Evolutionary conservation across 495 filamentous ascomycete species (phyloP).

Genomic region (Bacidia rubella): DNA sequence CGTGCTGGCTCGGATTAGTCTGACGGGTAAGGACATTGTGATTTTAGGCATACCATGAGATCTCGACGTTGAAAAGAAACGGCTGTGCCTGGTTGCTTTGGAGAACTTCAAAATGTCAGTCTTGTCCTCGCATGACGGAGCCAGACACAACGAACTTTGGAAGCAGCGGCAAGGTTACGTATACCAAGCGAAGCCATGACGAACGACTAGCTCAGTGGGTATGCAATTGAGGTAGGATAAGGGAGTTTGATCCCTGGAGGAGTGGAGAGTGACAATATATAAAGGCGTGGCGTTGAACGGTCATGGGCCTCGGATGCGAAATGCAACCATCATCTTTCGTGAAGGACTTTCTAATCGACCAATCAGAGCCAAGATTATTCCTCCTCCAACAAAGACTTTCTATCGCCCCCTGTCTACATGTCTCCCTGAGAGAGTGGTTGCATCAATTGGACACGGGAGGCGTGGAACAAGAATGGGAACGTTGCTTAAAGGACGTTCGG

Average conservation of each 20-base stretch:
- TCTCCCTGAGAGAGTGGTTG: too few relatives aligned
- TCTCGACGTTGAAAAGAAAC: constrained; percentile 74
- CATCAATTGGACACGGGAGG: too few relatives aligned
- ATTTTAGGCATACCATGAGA: constrained; percentile 55
- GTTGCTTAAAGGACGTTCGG: too few relatives aligned
- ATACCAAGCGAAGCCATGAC: constrained; percentile 44
- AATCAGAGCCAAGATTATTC: constrained; percentile 4
- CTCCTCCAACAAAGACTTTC: neutral
- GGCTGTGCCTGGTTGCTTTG: constrained; percentile 35
- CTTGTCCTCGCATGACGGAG: constrained; percentile 13
- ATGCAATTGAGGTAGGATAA: neutral
- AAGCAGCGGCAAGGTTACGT: constrained; percentile 45
- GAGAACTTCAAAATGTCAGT: constrained; percentile 28
- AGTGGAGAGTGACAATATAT: neutral
- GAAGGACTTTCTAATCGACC: neutral
- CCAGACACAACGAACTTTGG: constrained; percentile 34
- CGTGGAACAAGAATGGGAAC: too few relatives aligned
- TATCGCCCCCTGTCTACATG: too few relatives aligned
- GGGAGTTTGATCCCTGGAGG: neutral
- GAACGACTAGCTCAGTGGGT: neutral
- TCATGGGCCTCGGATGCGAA: constrained; percentile 3
- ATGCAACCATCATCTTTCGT: neutral
- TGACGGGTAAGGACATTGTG: constrained; percentile 5
- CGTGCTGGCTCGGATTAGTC: constrained; percentile 40
- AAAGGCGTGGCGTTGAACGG: neutral